Evolutionary conservation across 2,329 filamentous ascomycete species (phyloP).

Genomic region (Exserohilum rostratum): DNA sequence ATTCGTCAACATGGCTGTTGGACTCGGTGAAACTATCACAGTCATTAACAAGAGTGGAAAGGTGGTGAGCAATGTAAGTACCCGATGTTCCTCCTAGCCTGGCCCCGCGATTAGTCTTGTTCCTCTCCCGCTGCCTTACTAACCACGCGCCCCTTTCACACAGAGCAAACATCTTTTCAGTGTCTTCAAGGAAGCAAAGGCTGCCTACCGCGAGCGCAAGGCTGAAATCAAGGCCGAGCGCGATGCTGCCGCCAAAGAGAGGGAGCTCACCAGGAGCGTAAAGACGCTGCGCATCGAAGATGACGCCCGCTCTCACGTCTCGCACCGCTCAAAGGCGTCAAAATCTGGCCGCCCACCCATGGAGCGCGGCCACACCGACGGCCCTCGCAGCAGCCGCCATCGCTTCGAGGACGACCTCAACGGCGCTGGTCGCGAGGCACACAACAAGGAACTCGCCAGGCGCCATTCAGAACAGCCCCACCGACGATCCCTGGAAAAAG

Average conservation of each 20-base stretch:
- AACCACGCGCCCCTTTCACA: constrained; percentile 25
- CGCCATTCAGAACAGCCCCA: constrained; percentile 51
- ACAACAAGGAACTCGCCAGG: constrained; percentile 50
- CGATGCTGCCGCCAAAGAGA: constrained; percentile 63
- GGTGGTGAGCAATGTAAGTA: constrained; percentile 82
- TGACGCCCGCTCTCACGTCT: constrained; percentile 40
- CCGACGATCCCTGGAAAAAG: constrained; percentile 16
- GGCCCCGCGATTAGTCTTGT: constrained; percentile 13
- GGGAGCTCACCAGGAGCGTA: constrained; percentile 64
- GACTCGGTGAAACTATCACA: constrained; percentile 76
- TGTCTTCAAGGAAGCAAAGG: constrained; percentile 90
- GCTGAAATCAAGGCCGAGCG: constrained; percentile 76
- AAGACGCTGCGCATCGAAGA: constrained; percentile 55
- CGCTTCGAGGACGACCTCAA: constrained; percentile 44
- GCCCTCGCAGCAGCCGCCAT: constrained; percentile 27
- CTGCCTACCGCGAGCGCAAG: constrained; percentile 86
- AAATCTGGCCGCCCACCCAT: constrained; percentile 42
- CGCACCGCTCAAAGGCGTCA: constrained; percentile 35
- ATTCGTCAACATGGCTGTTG: constrained; percentile 48
- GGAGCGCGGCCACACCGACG: constrained; percentile 54
- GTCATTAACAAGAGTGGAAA: constrained; percentile 92
- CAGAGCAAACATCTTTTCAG: constrained; percentile 88
- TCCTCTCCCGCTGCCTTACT: constrained; percentile 2
- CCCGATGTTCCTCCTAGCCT: constrained; percentile 7
- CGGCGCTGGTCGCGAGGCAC: constrained; percentile 35